These are phyloP conservation scores for Rhytidiadelphus loreus DNA, from an alignment of 225 moss, liverwort and hornwort species.

Conservation along the genomic window DNA sequence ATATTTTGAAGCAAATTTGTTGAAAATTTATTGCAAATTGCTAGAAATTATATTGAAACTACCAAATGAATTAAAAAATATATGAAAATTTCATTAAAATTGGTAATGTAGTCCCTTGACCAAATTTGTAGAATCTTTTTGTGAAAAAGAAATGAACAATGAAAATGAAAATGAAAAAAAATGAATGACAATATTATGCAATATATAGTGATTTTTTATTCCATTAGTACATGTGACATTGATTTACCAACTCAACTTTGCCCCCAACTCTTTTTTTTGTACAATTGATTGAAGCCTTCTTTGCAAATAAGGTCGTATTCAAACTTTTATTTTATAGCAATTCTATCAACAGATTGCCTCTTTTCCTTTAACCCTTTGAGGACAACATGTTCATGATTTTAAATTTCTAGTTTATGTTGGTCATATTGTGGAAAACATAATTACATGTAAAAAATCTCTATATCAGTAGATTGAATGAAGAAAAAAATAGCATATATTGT, in stretches of 20 bases:
- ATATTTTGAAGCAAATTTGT: not conserved
- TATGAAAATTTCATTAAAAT: not conserved
- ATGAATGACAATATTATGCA: not conserved
- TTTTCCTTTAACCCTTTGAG: rapidly evolving
- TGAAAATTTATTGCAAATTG: not conserved
- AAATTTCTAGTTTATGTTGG: rapidly evolving
- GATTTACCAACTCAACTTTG: not conserved
- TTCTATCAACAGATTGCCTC: rapidly evolving
- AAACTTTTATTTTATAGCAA: rapidly evolving
- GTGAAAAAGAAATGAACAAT: not conserved
- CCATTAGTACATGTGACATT: not conserved
- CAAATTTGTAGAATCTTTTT: not conserved
- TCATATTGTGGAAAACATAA: not conserved
- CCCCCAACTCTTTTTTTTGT: rapidly evolving
- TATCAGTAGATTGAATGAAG: not conserved
- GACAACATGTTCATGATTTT: not conserved
- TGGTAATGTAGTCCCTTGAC: rapidly evolving
- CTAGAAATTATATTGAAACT: not conserved
- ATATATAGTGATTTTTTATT: not conserved
- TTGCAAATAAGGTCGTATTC: not conserved
- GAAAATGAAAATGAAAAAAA: not conserved
- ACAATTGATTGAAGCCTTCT: not conserved
- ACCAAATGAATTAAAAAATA: not conserved
- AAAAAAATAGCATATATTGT: not conserved
- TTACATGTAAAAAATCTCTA: not conserved